These are phyloP conservation scores for Clitoria ternatea DNA, from an alignment of 306 rosid species.

Conservation along the genomic window DNA sequence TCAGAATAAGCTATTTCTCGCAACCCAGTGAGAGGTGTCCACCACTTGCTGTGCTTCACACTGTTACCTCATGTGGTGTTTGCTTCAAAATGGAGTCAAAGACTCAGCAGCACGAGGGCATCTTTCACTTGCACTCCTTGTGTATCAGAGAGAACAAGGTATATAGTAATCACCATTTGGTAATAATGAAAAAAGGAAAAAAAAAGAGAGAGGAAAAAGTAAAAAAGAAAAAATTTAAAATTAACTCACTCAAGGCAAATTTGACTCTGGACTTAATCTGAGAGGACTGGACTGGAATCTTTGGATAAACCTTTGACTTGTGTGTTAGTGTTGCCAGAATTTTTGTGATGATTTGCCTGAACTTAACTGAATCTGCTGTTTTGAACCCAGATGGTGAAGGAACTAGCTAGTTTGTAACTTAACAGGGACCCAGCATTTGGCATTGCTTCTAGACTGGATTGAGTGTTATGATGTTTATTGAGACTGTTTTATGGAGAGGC, in stretches of 20 bases:
- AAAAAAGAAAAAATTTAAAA: background rate
- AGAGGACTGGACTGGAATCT: slow-evolving; percentile 22
- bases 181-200: background rate
- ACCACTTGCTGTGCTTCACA: slow-evolving; percentile 98
- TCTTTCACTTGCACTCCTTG: slow-evolving; percentile 92
- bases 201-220: background rate
- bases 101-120: slow-evolving; percentile 65
- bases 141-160: slow-evolving; percentile 99
- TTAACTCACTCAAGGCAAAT: background rate
- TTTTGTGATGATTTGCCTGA: slow-evolving; percentile 32
- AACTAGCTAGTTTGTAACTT: slow-evolving; percentile 20
- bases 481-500: slow-evolving; percentile 5
- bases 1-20: slow-evolving; percentile 83
- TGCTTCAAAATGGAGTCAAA: slow-evolving; percentile 99
- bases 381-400: slow-evolving; percentile 23
- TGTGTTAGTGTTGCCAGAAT: slow-evolving; percentile 20
- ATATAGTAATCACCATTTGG: slow-evolving; percentile 44
- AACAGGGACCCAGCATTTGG: slow-evolving; percentile 24
- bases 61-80: slow-evolving; percentile 72
- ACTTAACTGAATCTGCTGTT: slow-evolving; percentile 27
- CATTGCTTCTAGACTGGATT: slow-evolving; percentile 19
- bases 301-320: slow-evolving; percentile 28
- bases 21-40: slow-evolving; percentile 98
- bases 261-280: slow-evolving; percentile 49
- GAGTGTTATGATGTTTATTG: slow-evolving; percentile 6